Conservation (phyloP, 768 basidiomycete species). For the Boletellus ananas region DNA sequence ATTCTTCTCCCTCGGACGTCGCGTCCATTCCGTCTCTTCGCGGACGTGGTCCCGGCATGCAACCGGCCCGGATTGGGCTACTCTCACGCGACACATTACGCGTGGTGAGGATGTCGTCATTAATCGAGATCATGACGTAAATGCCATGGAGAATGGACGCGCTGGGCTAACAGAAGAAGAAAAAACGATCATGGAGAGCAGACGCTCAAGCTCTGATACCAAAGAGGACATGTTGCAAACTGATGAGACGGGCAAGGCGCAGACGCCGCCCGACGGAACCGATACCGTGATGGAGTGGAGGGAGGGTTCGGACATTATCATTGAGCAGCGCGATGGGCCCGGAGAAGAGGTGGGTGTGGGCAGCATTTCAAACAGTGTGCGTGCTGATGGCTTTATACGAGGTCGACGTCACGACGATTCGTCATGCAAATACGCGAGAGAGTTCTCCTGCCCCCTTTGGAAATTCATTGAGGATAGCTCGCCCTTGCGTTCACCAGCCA, state of each 20-base stretch:
- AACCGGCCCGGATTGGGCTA: conserved; percentile 77
- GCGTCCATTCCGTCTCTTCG: conserved; percentile 76
- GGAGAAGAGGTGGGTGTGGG: conserved; percentile 61
- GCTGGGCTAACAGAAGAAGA: conserved; percentile 28
- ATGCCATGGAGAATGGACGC: conserved; percentile 49
- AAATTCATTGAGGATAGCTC: conserved; percentile 1
- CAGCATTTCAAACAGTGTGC: background rate
- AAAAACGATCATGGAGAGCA: conserved; percentile 26
- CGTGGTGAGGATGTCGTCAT: conserved; percentile 78
- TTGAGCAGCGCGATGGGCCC: conserved; percentile 56
- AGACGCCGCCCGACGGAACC: conserved; percentile 44
- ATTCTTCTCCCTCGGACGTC: conserved; percentile 85
- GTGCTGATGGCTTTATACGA: conserved; percentile 27
- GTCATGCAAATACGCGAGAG: conserved; percentile 34
- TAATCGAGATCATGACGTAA: conserved; percentile 63
- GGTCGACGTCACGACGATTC: conserved; percentile 64
- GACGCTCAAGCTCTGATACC: conserved; percentile 14
- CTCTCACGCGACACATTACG: conserved; percentile 65
- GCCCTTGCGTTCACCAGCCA: conserved; percentile 10
- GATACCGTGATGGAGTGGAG: conserved; percentile 52
- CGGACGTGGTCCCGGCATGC: conserved; percentile 87
- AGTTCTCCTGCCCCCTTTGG: background rate
- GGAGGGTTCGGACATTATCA: conserved; percentile 63
- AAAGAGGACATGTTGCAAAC: conserved; percentile 7
- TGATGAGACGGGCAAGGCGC: conserved; percentile 28